Evolutionary conservation across 2,329 filamentous ascomycete genomes (phyloP).

Genomic region (Endocalyx cinctus): DNA sequence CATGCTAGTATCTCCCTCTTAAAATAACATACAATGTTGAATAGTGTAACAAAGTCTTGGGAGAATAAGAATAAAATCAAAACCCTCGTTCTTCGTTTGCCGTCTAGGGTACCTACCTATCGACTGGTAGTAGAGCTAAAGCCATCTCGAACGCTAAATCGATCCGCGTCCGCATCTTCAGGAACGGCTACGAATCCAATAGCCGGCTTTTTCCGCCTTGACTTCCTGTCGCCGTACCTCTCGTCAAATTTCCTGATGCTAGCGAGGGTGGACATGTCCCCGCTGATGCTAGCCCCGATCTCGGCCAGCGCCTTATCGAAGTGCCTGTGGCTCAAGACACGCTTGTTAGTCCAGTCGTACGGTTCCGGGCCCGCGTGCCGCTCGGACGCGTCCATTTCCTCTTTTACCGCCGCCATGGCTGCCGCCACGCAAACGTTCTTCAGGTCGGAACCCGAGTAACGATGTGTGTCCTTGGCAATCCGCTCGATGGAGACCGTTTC

Average conservation of each 20-base stretch:
- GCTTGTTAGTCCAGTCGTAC: constrained; percentile 62
- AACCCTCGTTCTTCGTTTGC: no score
- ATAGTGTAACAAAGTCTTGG: no score
- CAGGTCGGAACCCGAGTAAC: constrained; percentile 79
- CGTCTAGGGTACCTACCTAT: no score
- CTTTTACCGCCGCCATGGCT: constrained; percentile 72
- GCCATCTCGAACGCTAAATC: constrained; percentile 47
- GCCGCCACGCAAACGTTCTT: constrained; percentile 80
- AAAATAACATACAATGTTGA: no score
- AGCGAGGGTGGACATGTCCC: constrained; percentile 83
- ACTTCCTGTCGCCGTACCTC: constrained; percentile 80
- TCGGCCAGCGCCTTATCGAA: constrained; percentile 84
- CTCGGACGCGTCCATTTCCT: constrained; percentile 52
- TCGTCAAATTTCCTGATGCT: constrained; percentile 95
- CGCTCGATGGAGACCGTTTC: constrained; percentile 52
- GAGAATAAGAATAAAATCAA: no score
- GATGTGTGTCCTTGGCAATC: constrained; percentile 63
- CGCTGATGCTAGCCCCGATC: constrained; percentile 86
- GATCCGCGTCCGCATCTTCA: constrained; percentile 35
- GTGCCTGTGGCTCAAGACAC: constrained; percentile 63
- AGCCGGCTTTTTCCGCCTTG: constrained; percentile 53
- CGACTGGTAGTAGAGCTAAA: no score
- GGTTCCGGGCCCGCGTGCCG: constrained; percentile 25
- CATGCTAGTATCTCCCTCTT: no score
- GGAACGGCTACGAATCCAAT: constrained; percentile 56